Base-by-base conservation (phyloP, 805 yeast genomes). In the Ogataea paraovalis region DNA sequence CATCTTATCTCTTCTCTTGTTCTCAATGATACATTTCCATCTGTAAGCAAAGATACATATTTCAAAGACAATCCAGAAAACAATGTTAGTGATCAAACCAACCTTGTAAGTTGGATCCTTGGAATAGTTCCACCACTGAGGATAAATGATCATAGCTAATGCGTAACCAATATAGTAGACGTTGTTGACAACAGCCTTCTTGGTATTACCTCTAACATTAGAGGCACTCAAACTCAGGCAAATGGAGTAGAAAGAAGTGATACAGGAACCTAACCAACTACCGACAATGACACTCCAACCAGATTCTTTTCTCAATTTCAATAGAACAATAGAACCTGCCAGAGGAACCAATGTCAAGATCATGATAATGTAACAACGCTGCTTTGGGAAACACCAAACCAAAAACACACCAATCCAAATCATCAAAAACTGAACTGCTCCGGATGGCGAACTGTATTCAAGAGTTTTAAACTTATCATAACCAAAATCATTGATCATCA, bases 121-220 rank as follows among this genome's bases (percentile, higher is more conserved):
- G 8, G 68, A 57, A 2, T 74, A 68, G 50, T 70, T 71, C 68
- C 84, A 85, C 40, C 86, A 73, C 61, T 82, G 87, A 5, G 90
- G 87, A 3, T 88, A 88, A 45, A 81, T 75, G 40, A 84, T 66
- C 57, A 81, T 79, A 6, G 87, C 87, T 39, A 78, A 73, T 32
- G 86, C 77, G 59, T 82, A 85, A 4, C 79, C 82, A 45, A 83
- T 70, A 66, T 83, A 71, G 39, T 75, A 74, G 23, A 78, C 63
- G 13, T 82, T 81, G 45, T 78, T 76, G n/a, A 80, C 76, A 12
- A 76, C 70, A 51, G 79, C 69, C 56, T 83, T 79, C 62, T 85
- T 85, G 12, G 89, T 83, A 52, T 78, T 78, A 4, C 92, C 92
- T 6, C 87, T 78, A 22, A 81, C 74, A 60, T 84, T 62, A 34